Percentiles rank a stretch among this genome's conserved stretches.
These are phyloP conservation scores for Ilex paraguariensis DNA, from an alignment of 305 asterid genomes.

Conservation along the genomic window DNA sequence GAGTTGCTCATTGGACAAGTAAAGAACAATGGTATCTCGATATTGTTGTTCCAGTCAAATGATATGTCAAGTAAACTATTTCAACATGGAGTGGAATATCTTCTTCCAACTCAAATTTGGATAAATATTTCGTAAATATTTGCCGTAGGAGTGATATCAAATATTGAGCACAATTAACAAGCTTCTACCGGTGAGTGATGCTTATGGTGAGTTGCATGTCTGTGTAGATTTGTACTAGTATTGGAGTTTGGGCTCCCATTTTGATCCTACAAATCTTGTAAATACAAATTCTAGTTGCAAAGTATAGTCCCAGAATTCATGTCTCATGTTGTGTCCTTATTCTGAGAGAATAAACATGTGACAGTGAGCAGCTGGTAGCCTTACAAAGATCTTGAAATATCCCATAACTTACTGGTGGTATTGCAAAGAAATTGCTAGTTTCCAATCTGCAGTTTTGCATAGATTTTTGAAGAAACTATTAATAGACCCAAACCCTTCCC, in stretches of 20 bases:
- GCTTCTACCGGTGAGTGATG: background rate
- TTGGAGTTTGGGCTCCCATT: background rate
- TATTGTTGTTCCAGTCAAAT: conserved; percentile 26
- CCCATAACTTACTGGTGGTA: too few species aligned
- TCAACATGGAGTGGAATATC: conserved; percentile 14
- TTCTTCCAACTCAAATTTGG: background rate
- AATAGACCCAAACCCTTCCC: too few species aligned
- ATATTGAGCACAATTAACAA: conserved; percentile 19
- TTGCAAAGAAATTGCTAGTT: too few species aligned
- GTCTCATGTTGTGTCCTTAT: too few species aligned
- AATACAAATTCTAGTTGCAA: too few species aligned
- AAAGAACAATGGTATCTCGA: conserved; percentile 20
- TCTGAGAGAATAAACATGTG: too few species aligned
- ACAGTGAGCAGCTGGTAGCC: too few species aligned
- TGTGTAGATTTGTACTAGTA: background rate
- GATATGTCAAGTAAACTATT: conserved; percentile 23
- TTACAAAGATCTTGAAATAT: too few species aligned
- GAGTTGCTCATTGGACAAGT: conserved; percentile 8
- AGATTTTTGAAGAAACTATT: too few species aligned
- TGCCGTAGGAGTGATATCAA: background rate
- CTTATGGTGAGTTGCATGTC: background rate
- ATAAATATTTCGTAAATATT: background rate
- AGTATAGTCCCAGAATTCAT: too few species aligned
- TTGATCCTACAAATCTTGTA: background rate
- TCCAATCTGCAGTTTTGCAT: too few species aligned